A percentile compares a stretch with the other conserved stretches of the same genome.
phyloP scores from a whole-genome alignment of 148 eudicot genomes.

The Nyssa sinensis region DNA sequence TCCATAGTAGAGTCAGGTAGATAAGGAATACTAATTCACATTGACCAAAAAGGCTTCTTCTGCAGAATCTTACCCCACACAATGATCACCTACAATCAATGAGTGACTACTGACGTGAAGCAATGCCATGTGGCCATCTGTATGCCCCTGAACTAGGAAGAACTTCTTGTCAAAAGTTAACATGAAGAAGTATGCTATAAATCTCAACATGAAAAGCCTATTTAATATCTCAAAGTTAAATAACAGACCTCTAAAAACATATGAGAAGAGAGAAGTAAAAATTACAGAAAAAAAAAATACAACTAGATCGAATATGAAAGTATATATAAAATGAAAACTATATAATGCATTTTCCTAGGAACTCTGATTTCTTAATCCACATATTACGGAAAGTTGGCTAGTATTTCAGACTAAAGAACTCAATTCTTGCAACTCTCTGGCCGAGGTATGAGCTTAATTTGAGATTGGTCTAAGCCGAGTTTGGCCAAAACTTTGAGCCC shows the following conservation, averaged over 20 bases:
- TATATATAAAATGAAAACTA: no score
- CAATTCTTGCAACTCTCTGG: no score
- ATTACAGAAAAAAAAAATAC: not conserved
- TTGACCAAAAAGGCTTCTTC: not conserved
- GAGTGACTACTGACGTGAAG: conserved; percentile 73
- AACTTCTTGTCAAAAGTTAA: not conserved
- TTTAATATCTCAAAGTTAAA: conserved; percentile 6
- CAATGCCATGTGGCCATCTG: conserved; percentile 91
- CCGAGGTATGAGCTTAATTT: no score
- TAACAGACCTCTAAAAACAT: no score
- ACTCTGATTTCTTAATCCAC: not conserved
- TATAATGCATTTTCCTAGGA: no score
- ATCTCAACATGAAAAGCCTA: not conserved
- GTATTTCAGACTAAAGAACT: no score
- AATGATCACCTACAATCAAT: conserved; percentile 94
- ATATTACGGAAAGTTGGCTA: not conserved
- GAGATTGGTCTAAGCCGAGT: no score
- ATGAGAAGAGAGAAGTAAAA: not conserved
- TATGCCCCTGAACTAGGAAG: conserved; percentile 71
- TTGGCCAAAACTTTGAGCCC: no score
- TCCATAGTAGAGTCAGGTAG: not conserved
- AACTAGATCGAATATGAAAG: no score
- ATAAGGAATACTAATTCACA: conserved; percentile 1
- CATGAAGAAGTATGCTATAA: not conserved
- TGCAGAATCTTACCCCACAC: conserved; percentile 73